Base-by-base conservation (phyloP, 495 filamentous ascomycete species). In the Immersiella caudata region DNA sequence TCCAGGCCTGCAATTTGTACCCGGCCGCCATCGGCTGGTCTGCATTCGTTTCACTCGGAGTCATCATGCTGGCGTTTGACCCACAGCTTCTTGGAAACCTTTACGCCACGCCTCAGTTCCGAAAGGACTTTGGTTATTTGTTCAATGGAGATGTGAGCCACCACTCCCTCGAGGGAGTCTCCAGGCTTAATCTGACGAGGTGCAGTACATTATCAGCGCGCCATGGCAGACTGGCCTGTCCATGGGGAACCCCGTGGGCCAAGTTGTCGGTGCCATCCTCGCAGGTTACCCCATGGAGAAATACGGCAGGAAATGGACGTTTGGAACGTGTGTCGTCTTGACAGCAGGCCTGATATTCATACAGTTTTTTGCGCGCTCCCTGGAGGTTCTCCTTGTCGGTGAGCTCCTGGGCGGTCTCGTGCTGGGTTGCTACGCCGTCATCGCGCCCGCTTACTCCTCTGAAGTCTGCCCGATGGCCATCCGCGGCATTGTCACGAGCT, bases 371-470 rank as follows among this genome's bases (percentile, higher is more conserved):
- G 84, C 83, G 5, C 79, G 78, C 22, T 79, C 75, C 18, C 68
- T 82, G 11, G 64, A 74, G 55, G 76, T 78, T 20, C 80, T 78
- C 63, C 76, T 75, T 64, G 84, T 80, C 21, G 84, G 82, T 57
- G 84, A 87, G 70, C 73, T 87, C 18, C 74, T 88, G 1, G 80
- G 82, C 20, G 84, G 85, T 0, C 75, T 87, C 14, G 82, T 84
- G 8, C 76, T 83, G 27, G 85, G 85, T 22, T 80, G 84, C 56
- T 85, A 81, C 71, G 84, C 81, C 7, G 78, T 80, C 20, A 81
- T 88, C 16, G 86, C 85, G 2, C 84, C 85, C 0, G 85, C 87
- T 16, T 90, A 90, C 69, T 84, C 87, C 3, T 87, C 85, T 6
- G 88, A 90, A 73, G 84, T 89, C 24, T 85, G 81, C 62, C 87